A percentile compares a stretch with the other conserved stretches of the same genome.
phyloP scores from a whole-genome alignment of 1,284 basidiomycete species.

The Puccinia hordei region DNA sequence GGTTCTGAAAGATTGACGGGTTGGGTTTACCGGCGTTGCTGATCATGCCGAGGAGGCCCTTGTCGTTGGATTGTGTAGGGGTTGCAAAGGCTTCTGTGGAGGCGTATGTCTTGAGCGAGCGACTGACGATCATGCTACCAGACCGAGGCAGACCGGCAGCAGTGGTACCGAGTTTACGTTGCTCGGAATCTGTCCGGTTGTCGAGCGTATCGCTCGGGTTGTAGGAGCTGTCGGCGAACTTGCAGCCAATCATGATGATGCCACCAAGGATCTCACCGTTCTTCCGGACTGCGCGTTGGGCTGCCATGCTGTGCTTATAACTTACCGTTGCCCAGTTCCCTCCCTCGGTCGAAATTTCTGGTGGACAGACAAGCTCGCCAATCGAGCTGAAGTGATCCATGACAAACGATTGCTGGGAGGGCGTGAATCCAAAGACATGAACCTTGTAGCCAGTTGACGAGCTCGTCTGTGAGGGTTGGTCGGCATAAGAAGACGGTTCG shows the following conservation, averaged over 20 bases:
- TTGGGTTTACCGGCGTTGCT: conserved; percentile 41
- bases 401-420: conserved; percentile 40
- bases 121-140: conserved; percentile 33
- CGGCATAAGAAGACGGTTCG: background rate
- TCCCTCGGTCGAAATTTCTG: conserved; percentile 52
- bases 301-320: conserved; percentile 70
- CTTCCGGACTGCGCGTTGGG: conserved; percentile 72
- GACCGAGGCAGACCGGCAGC: background rate
- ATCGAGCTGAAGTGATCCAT: conserved; percentile 44
- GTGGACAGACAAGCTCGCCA: conserved; percentile 29
- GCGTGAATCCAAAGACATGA: conserved; percentile 41
- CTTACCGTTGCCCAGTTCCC: conserved; percentile 58
- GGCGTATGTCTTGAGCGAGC: conserved; percentile 31
- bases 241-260: conserved; percentile 76
- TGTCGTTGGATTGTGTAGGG: conserved; percentile 30
- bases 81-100: conserved; percentile 38
- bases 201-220: background rate
- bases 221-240: conserved; percentile 66
- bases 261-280: conserved; percentile 75
- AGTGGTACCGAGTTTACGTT: background rate
- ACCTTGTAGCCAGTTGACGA: conserved; percentile 23
- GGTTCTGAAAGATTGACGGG: conserved; percentile 38
- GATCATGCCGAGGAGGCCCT: conserved; percentile 30
- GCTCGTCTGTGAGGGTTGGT: background rate
- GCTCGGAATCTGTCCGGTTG: conserved; percentile 1